Evolutionary conservation across 176 grass and related monocot species (phyloP).

Genomic region (Eragrostis nindensis): DNA sequence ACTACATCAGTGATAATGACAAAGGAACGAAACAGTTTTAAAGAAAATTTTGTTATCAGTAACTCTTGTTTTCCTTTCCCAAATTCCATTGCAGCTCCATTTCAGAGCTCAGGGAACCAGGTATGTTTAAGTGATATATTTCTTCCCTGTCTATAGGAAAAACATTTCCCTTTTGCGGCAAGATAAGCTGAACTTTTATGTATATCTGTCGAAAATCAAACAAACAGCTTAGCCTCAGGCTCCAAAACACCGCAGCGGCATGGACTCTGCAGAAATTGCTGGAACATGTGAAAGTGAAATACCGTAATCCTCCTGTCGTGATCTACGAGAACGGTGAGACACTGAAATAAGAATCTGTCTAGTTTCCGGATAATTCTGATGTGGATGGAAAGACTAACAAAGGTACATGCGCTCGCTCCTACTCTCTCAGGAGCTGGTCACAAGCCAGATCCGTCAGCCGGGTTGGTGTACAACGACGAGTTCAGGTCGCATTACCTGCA

Average conservation of each 20-base stretch:
- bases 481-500: conserved; percentile 11
- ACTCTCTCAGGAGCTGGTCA: conserved; percentile 17
- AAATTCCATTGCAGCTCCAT: neutral
- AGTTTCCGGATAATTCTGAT: no score
- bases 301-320: conserved; percentile 47
- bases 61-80: neutral
- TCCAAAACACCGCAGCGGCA: neutral
- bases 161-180: neutral
- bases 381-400: neutral
- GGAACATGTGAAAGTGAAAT: conserved; percentile 48
- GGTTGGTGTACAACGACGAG: neutral
- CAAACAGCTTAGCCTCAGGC: neutral
- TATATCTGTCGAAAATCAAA: neutral
- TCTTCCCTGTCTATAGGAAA: no score
- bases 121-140: neutral
- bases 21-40: neutral
- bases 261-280: conserved; percentile 57
- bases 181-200: neutral
- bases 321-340: conserved; percentile 54
- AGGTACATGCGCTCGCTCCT: neutral
- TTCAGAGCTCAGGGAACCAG: neutral
- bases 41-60: neutral
- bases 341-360: neutral
- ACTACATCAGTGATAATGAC: no score
- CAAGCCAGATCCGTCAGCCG: neutral